Evolutionary conservation across 805 yeast species (phyloP).

Genomic region (Saccharomycopsis sp.): DNA sequence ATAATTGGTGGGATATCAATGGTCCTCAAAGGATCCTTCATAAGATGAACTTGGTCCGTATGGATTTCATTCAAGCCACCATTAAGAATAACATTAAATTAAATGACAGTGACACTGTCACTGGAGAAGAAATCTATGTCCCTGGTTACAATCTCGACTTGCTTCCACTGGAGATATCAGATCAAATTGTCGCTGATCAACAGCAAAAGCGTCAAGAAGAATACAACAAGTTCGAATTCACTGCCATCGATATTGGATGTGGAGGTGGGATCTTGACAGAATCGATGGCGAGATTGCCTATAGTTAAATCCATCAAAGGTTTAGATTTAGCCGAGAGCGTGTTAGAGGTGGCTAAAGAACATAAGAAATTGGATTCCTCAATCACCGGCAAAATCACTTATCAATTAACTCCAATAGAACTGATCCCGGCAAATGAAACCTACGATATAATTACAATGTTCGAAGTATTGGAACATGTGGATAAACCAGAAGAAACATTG

Average conservation of each 20-base stretch:
- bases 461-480: slow-evolving; percentile 94
- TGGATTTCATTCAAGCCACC: slow-evolving; percentile 76
- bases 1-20: slow-evolving; percentile 96
- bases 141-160: slow-evolving; percentile 73
- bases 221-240: slow-evolving; percentile 33
- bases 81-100: slow-evolving; percentile 39
- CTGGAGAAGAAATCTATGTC: slow-evolving; percentile 49
- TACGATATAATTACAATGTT: slow-evolving; percentile 83
- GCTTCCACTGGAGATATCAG: slow-evolving; percentile 50
- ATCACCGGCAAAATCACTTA: slow-evolving; percentile 52
- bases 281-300: slow-evolving; percentile 69
- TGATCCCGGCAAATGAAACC: slow-evolving; percentile 36
- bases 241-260: slow-evolving; percentile 86
- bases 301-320: slow-evolving; percentile 61
- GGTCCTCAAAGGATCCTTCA: slow-evolving; percentile 94
- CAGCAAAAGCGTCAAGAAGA: slow-evolving; percentile 37
- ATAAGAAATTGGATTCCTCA: slow-evolving; percentile 58
- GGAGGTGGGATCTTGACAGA: slow-evolving; percentile 97
- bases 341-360: slow-evolving; percentile 68
- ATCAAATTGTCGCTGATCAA: slow-evolving; percentile 43
- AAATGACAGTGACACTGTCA: slow-evolving; percentile 31
- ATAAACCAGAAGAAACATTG: slow-evolving; percentile 69
- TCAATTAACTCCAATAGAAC: slow-evolving; percentile 56
- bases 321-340: slow-evolving; percentile 84
- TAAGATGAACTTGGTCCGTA: slow-evolving; percentile 83